Base-by-base conservation (phyloP, 1,139 yeast genomes). In the Pichia sp. region DNA sequence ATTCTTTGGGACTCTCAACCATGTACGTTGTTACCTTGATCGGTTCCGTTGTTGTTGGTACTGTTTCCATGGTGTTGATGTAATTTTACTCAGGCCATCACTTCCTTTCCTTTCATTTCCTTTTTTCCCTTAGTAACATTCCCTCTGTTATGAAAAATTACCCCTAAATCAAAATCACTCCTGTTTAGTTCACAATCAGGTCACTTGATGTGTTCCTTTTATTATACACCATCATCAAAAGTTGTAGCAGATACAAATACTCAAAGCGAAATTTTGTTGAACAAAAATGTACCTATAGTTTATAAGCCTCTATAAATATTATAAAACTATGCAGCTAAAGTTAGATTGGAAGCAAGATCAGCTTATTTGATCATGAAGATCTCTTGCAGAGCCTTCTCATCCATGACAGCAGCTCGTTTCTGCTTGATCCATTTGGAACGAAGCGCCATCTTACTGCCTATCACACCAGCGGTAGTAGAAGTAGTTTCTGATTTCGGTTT, bases 381-480 rank as follows among this genome's bases (percentile, higher is more conserved):
- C 59, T 88, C 97, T 50, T 85, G 86, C 44, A 88, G 70, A 18
- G 95, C 87, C 55, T 85, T 79, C 12, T 82, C 71, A 56, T 88
- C 96, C 78, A 82, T 74, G 0, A 88, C 87, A 2, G 96, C 87
- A 7, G 94, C 94, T 51, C 91, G 71, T 56, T 88, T 88, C 54
- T 86, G 94, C 46, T 72, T 79, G 40, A 88, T 87, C 79, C 86
- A 87, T 55, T 75, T 77, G 14, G 94, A 79, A 53, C 97, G 72
- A 3, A 82, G 83, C 0, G 94, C 82, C 34, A 82, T 63, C 53
- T 94, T 70, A 2, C 86, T 76, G 6, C 78, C 63, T 8, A 77
- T 64, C 2, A 62, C 61, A 10, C 65, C 63, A 5, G 53, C 47
- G 3, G 56, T 56, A 11, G 17, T 11, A 8, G n/a, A n/a, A 3